A percentile compares a stretch with the other conserved stretches of the same genome.
phyloP scores from a whole-genome alignment of 345 rosid genomes.

The Lepidium didymum region DNA sequence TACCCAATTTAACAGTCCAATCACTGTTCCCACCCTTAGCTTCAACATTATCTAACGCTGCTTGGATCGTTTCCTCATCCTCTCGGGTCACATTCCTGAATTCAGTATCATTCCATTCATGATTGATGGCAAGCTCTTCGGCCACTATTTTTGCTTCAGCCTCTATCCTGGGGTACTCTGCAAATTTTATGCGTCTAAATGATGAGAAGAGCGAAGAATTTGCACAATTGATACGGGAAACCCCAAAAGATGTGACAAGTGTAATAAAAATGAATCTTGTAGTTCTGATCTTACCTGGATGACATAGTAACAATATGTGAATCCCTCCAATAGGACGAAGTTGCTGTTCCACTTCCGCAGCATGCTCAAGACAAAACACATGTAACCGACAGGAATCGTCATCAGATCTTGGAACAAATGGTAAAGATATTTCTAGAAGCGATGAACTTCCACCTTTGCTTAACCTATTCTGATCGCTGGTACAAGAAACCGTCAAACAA shows the following conservation, averaged over 20 bases:
- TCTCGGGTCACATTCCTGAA: slow-evolving; percentile 57
- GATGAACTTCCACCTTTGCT: slow-evolving; percentile 28
- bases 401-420: slow-evolving; percentile 43
- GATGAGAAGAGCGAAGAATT: not conserved
- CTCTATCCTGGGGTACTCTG: slow-evolving; percentile 90
- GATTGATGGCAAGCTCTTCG: slow-evolving; percentile 61
- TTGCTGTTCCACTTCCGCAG: slow-evolving; percentile 81
- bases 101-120: slow-evolving; percentile 49
- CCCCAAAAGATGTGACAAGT: not conserved
- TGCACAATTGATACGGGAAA: not conserved
- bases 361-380: slow-evolving; percentile 97
- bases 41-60: slow-evolving; percentile 72
- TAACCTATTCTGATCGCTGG: slow-evolving; percentile 30
- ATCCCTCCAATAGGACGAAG: slow-evolving; percentile 78
- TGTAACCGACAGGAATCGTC: slow-evolving; percentile 81
- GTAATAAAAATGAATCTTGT: not conserved
- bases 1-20: slow-evolving; percentile 90
- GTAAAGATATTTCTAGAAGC: slow-evolving; percentile 23
- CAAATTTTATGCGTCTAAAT: not conserved
- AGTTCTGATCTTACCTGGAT: slow-evolving; percentile 51
- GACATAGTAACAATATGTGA: slow-evolving; percentile 71
- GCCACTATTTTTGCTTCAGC: slow-evolving; percentile 70
- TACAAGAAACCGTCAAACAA: slow-evolving; percentile 25
- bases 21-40: slow-evolving; percentile 76
- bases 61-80: slow-evolving; percentile 60